Evolutionary conservation across 2,329 filamentous ascomycete species (phyloP), one percentile per base, ranked within the genome.

Genomic region (Aspergillus sp.): DNA sequence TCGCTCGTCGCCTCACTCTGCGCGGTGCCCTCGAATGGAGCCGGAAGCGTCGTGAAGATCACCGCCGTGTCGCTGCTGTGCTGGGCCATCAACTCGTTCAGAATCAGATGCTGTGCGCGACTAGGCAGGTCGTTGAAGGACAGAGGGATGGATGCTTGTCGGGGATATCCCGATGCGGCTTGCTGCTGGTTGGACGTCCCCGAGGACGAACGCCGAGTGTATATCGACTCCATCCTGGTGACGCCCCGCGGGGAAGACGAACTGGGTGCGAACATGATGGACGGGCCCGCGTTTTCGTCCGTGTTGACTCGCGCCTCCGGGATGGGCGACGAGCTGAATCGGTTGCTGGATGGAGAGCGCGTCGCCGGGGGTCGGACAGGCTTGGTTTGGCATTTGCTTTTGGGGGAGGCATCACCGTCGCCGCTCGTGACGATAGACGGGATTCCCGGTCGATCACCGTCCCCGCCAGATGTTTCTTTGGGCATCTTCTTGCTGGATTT

Each of bases 61-160:
- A 96, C 91, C 0, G 90, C 90, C 1, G 92, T 91, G 20, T 90
- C 82, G 45, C 74, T 73, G 65, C 88, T 91, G 62, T 91, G 80
- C 59, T 83, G 81, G 3, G 83, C 81, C 79, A 96, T 92, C 64
- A 96, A 78, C 73, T 96, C 91, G 72, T 96, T 96, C 16, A 96
- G 77, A 29, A 96, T 93, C 39, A 96, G 77, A 73, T 96, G 91
- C 72, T 96, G 92, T 2, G 91, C 91, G 16, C 91, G 86, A 67
- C 89, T 91, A 0, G 92, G 91, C 4, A 96, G 79, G 69, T 96
- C 91, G 67, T 96, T 96, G 80, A 96, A 96, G 2, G 87, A 91
- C 2, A 96, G 79, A 0, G 91, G 84, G 3, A 91, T 75, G 2
- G 85, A 82, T 55, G 87, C 86, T 22, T 85, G 84, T 3, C 85